phyloP scores from a whole-genome alignment of 129 eudicot species.

The Lonicera japonica region DNA sequence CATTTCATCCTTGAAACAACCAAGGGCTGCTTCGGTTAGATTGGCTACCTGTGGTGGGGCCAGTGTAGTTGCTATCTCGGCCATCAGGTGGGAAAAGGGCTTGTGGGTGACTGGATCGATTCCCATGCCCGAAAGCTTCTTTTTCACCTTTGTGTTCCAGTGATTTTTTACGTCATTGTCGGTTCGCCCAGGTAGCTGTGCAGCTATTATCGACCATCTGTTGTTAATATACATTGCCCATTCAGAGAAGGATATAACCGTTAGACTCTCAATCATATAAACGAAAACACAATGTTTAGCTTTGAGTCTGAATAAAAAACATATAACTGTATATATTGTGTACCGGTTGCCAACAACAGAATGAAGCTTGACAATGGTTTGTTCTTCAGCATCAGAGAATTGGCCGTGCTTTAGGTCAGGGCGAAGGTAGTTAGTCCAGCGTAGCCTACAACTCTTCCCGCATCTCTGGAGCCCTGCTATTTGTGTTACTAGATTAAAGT shows the following conservation, averaged over 20 bases:
- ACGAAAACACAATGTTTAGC: too few species aligned
- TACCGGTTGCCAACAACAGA: slow-evolving; percentile 91
- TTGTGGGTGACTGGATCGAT: slow-evolving; percentile 96
- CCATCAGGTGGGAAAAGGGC: slow-evolving; percentile 92
- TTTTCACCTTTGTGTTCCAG: slow-evolving; percentile 91
- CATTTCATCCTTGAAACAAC: slow-evolving; percentile 97
- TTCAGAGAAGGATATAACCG: not conserved
- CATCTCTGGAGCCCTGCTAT: slow-evolving; percentile 76
- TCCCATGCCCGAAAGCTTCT: slow-evolving; percentile 98
- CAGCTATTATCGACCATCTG: slow-evolving; percentile 96
- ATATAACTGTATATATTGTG: too few species aligned
- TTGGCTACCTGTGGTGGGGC: slow-evolving; percentile 93
- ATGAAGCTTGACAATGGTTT: slow-evolving; percentile 76
- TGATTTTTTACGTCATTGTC: slow-evolving; percentile 96
- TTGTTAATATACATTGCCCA: not conserved
- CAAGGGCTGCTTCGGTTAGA: slow-evolving; percentile 91
- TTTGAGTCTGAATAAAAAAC: too few species aligned
- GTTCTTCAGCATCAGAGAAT: slow-evolving; percentile 78
- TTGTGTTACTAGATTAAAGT: too few species aligned
- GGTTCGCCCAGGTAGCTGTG: slow-evolving; percentile 94
- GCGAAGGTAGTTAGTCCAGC: slow-evolving; percentile 91
- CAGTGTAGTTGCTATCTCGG: slow-evolving; percentile 72
- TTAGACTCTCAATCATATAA: too few species aligned
- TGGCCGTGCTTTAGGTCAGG: slow-evolving; percentile 93
- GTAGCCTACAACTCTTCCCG: slow-evolving; percentile 84